Conservation (phyloP, 2,329 filamentous ascomycete genomes). For the Fusarium acutatum region DNA sequence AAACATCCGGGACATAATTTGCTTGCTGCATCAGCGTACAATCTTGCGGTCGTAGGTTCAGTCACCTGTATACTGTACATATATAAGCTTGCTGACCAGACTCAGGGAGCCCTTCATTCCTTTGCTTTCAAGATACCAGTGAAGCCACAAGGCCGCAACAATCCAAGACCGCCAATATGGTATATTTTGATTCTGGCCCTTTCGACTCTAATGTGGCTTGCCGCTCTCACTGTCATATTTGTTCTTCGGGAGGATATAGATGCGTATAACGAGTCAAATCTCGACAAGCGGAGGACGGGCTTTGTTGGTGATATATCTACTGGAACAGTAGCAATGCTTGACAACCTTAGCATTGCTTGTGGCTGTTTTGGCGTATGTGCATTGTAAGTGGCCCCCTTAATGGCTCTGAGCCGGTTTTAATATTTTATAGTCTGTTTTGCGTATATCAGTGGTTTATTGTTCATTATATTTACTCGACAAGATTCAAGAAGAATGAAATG, state of each 20-base stretch:
- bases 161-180: constrained; percentile 13
- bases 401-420: background rate
- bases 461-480: constrained; percentile 4
- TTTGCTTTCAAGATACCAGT: constrained; percentile 5
- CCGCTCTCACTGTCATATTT: constrained; percentile 17
- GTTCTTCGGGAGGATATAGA: background rate
- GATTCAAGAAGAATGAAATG: constrained; percentile 16
- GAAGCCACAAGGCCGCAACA: background rate
- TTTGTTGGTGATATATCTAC: background rate
- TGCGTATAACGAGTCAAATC: background rate
- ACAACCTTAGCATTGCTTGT: constrained; percentile 23
- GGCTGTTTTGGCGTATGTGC: constrained; percentile 26
- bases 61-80: no score
- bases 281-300: background rate
- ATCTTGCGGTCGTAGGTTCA: constrained; percentile 15
- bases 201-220: constrained; percentile 11
- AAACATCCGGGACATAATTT: constrained; percentile 8
- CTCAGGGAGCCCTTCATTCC: constrained; percentile 17
- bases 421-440: background rate
- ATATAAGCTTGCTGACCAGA: background rate
- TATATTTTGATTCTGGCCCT: constrained; percentile 9
- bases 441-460: constrained; percentile 22
- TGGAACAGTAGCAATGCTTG: constrained; percentile 9
- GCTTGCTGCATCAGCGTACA: constrained; percentile 17
- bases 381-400: background rate